Percentiles rank a stretch among this genome's conserved stretches.
These are phyloP conservation scores for Vigna unguiculata DNA, from an alignment of 306 rosid species.

Conservation along the genomic window DNA sequence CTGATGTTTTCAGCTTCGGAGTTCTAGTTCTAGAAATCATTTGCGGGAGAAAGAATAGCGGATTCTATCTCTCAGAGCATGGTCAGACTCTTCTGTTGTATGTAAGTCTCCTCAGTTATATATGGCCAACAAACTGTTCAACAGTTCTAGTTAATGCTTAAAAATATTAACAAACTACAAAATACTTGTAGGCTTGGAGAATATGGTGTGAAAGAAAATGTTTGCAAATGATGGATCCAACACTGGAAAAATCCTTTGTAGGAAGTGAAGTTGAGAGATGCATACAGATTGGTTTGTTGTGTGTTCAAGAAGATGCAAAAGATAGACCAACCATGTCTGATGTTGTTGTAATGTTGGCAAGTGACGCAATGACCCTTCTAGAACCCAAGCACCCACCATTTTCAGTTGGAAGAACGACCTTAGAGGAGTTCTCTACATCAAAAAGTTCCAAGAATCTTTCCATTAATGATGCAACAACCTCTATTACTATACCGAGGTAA, in stretches of 20 bases:
- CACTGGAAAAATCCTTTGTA: slow-evolving; percentile 19
- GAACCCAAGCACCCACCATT: slow-evolving; percentile 52
- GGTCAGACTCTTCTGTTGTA: not conserved
- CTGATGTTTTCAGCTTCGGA: not conserved
- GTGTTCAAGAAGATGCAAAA: slow-evolving; percentile 57
- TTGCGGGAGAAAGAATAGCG: not conserved
- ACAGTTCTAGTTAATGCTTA: not conserved
- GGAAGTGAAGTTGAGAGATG: slow-evolving; percentile 44
- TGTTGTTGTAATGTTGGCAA: slow-evolving; percentile 48
- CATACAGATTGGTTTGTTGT: slow-evolving; percentile 57
- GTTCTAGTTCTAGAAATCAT: slow-evolving; percentile 1
- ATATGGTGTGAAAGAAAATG: slow-evolving; percentile 55
- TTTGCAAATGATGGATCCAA: slow-evolving; percentile 53
- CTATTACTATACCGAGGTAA: slow-evolving; percentile 5
- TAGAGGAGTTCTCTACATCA: not conserved
- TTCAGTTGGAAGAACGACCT: slow-evolving; percentile 29
- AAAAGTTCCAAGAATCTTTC: slow-evolving; percentile 32
- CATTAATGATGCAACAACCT: slow-evolving; percentile 21
- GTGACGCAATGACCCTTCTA: slow-evolving; percentile 46
- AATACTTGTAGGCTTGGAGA: slow-evolving; percentile 54
- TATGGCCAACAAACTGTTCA: not conserved
- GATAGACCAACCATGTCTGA: slow-evolving; percentile 56
- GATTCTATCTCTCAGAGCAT: not conserved
- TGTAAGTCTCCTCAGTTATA: no score
- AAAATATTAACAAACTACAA: not conserved